Conservation (phyloP, 148 eudicot genomes). For the Camellia japonica region DNA sequence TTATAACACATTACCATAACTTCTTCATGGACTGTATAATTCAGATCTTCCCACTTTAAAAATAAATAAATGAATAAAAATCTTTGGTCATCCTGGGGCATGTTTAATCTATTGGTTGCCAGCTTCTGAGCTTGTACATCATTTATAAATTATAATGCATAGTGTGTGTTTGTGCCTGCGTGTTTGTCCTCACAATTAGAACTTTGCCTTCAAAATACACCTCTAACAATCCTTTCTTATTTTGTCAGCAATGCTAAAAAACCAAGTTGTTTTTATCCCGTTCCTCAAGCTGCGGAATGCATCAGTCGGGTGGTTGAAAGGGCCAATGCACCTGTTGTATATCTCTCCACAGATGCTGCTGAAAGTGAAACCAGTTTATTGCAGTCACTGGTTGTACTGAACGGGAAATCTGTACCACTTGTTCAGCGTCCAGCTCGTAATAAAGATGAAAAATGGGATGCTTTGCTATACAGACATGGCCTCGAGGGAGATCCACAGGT, state of each 20-base stretch:
- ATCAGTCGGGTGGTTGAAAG: constrained; percentile 68
- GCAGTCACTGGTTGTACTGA: constrained; percentile 61
- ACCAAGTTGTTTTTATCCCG: constrained; percentile 88
- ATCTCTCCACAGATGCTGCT: constrained; percentile 98
- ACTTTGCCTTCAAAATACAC: neutral
- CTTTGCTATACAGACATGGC: constrained; percentile 77
- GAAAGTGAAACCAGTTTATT: constrained; percentile 88
- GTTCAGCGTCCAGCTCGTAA: constrained; percentile 70
- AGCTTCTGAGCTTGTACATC: neutral
- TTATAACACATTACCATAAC: neutral
- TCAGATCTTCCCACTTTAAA: neutral
- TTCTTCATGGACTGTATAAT: neutral
- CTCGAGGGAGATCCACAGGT: constrained; percentile 84
- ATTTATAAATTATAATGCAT: neutral
- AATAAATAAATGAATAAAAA: no score
- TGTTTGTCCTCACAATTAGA: neutral
- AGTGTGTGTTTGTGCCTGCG: neutral
- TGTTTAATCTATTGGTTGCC: neutral
- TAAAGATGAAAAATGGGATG: constrained; percentile 98
- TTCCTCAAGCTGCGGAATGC: constrained; percentile 97
- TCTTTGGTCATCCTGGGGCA: neutral
- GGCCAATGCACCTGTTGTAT: constrained; percentile 77
- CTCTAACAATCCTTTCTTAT: neutral
- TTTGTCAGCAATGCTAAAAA: constrained; percentile 78
- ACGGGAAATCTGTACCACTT: constrained; percentile 83